Evolutionary conservation across 1,284 basidiomycete species (phyloP).

Genomic region (Peniophora sp.): DNA sequence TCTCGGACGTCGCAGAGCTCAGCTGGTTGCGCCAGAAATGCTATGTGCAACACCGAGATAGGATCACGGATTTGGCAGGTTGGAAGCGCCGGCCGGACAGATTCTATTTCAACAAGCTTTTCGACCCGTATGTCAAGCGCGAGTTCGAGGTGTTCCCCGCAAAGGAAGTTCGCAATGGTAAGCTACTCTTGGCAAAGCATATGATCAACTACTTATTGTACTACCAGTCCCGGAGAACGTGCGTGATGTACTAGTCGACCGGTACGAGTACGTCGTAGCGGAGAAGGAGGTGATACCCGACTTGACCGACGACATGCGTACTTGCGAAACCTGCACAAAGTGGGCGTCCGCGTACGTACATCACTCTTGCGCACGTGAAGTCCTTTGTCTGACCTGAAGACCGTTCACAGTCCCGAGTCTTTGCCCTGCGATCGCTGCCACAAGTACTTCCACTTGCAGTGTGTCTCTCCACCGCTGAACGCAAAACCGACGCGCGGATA

Average conservation of each 20-base stretch:
- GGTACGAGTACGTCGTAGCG: conserved; percentile 93
- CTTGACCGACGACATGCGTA: conserved; percentile 79
- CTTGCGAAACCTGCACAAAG: conserved; percentile 78
- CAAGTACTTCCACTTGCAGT: conserved; percentile 91
- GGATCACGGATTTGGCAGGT: conserved; percentile 87
- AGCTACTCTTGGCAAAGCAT: conserved; percentile 24
- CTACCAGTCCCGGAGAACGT: conserved; percentile 73
- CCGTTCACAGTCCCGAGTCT: conserved; percentile 64
- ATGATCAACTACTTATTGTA: not conserved
- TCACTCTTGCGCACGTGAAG: conserved; percentile 3
- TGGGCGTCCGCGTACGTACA: conserved; percentile 80
- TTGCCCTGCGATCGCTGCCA: conserved; percentile 95
- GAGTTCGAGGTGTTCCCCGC: conserved; percentile 95
- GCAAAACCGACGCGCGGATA: conserved; percentile 95
- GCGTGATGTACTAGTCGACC: conserved; percentile 63
- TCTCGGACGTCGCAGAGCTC: conserved; percentile 90
- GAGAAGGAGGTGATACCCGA: conserved; percentile 91
- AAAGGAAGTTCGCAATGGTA: conserved; percentile 83
- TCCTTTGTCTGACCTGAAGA: conserved; percentile 10
- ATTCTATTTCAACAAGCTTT: conserved; percentile 91
- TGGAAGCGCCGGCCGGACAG: conserved; percentile 94
- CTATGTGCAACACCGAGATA: conserved; percentile 89
- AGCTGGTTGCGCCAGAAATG: conserved; percentile 87
- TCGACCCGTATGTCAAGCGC: conserved; percentile 96
- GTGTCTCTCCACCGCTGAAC: conserved; percentile 88